A percentile compares a stretch with the other conserved stretches of the same genome.
Evolutionary conservation across 495 filamentous ascomycete genomes (phyloP).

Genomic region (Penicillium robsamsonii): DNA sequence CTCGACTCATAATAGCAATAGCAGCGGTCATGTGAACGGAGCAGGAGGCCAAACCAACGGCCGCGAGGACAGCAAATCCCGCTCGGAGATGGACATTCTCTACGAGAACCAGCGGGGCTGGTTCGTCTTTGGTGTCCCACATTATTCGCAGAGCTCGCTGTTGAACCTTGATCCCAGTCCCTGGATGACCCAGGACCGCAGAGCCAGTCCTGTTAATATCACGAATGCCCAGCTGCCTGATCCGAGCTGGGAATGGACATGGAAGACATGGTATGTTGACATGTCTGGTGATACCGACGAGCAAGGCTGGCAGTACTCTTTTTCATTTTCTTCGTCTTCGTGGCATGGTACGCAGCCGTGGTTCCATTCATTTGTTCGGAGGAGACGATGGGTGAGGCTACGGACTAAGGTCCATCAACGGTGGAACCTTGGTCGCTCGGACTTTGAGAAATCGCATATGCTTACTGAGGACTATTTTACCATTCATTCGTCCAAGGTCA

Average conservation of each 20-base stretch:
- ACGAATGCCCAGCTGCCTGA: slow-evolving; percentile 90
- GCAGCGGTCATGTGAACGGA: slow-evolving; percentile 20
- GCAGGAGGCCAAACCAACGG: slow-evolving; percentile 8
- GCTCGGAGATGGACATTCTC: slow-evolving; percentile 73
- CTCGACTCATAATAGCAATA: slow-evolving; percentile 23
- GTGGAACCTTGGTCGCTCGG: slow-evolving; percentile 26
- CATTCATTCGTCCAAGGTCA: slow-evolving; percentile 55
- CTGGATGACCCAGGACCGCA: slow-evolving; percentile 76
- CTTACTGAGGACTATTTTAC: slow-evolving; percentile 86
- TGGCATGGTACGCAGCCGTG: slow-evolving; percentile 93
- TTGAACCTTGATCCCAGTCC: slow-evolving; percentile 81
- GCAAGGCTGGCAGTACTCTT: slow-evolving; percentile 94
- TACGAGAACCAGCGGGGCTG: slow-evolving; percentile 90
- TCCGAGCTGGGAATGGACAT: slow-evolving; percentile 94
- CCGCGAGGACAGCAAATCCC: slow-evolving; percentile 10
- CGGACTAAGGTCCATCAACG: slow-evolving; percentile 56
- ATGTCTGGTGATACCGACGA: slow-evolving; percentile 85
- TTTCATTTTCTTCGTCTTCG: slow-evolving; percentile 75
- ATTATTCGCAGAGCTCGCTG: slow-evolving; percentile 82
- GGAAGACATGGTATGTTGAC: slow-evolving; percentile 92
- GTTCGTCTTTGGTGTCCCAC: slow-evolving; percentile 84
- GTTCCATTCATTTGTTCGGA: slow-evolving; percentile 88
- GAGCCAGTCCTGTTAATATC: slow-evolving; percentile 78
- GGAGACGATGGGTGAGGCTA: slow-evolving; percentile 84
- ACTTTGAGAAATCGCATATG: slow-evolving; percentile 53